phyloP scores from a whole-genome alignment of 768 basidiomycete species.

The Suillus variegatus region DNA sequence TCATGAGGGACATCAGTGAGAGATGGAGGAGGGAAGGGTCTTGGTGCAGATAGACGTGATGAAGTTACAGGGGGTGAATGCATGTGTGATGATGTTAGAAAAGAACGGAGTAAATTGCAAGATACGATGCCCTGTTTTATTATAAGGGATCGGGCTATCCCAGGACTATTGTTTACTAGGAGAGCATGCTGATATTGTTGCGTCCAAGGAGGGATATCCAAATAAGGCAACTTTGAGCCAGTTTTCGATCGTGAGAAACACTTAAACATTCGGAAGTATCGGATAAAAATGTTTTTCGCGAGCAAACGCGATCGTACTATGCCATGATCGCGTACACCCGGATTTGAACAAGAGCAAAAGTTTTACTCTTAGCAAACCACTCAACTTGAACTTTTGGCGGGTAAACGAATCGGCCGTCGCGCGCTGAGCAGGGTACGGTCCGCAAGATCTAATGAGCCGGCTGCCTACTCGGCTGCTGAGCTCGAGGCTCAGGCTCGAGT shows the following conservation, averaged over 20 bases:
- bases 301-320: neutral
- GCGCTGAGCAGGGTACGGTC: neutral
- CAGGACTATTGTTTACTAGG: constrained; percentile 33
- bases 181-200: constrained; percentile 12
- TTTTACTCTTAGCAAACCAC: neutral
- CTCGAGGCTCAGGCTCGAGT: too few relatives aligned
- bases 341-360: neutral
- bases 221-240: constrained; percentile 1
- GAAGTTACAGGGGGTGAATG: constrained; percentile 5
- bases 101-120: constrained; percentile 5
- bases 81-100: constrained; percentile 1
- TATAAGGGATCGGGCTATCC: constrained; percentile 27
- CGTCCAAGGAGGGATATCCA: neutral
- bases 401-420: neutral
- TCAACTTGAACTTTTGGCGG: neutral
- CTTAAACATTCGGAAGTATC: neutral
- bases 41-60: constrained; percentile 32
- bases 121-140: constrained; percentile 30
- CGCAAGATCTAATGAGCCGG: too few relatives aligned
- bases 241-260: neutral
- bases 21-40: constrained; percentile 65
- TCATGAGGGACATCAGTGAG: constrained; percentile 67
- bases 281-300: neutral
- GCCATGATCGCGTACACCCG: neutral
- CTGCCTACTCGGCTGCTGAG: too few relatives aligned